These are phyloP conservation scores for Acorus gramineus DNA, from an alignment of 106 monocot genomes.

Conservation along the genomic window DNA sequence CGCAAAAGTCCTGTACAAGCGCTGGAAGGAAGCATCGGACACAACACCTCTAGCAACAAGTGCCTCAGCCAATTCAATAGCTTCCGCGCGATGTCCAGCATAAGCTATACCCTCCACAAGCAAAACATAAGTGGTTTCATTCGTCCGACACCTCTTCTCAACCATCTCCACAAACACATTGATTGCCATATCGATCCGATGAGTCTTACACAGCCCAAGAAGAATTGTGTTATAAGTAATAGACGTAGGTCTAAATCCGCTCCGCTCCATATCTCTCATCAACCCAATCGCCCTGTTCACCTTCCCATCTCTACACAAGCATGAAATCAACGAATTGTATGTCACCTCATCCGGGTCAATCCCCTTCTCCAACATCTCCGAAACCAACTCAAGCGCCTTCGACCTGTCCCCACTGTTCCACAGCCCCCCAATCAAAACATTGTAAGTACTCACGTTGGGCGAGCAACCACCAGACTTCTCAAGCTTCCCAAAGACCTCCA, in stretches of 20 bases:
- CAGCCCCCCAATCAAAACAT: slow-evolving; percentile 44
- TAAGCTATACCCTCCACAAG: slow-evolving; percentile 50
- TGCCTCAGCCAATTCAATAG: slow-evolving; percentile 35
- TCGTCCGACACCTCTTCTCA: slow-evolving; percentile 26
- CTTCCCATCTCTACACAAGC: slow-evolving; percentile 64
- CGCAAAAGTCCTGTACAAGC: slow-evolving; percentile 31
- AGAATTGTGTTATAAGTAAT: slow-evolving; percentile 64
- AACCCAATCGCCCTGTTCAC: slow-evolving; percentile 43
- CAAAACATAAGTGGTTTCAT: slow-evolving; percentile 36
- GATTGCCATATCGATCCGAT: slow-evolving; percentile 27
- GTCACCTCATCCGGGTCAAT: slow-evolving; percentile 47
- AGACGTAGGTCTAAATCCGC: slow-evolving; percentile 16
- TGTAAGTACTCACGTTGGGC: slow-evolving; percentile 50
- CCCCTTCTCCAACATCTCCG: slow-evolving; percentile 37
- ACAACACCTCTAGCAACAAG: slow-evolving; percentile 25
- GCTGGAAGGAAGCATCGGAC: slow-evolving; percentile 24
- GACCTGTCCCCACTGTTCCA: slow-evolving; percentile 33
- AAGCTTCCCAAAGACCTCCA: slow-evolving; percentile 32
- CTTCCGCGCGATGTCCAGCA: slow-evolving; percentile 37
- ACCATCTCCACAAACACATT: slow-evolving; percentile 42
- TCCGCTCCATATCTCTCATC: slow-evolving; percentile 39
- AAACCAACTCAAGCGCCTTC: slow-evolving; percentile 38
- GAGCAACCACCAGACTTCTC: slow-evolving; percentile 25
- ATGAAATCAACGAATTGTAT: slow-evolving; percentile 49
- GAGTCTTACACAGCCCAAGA: slow-evolving; percentile 47